These are phyloP conservation scores for Rhizomucor pusillus DNA, from an alignment of 371 early-diverging fungal genomes.

Conservation along the genomic window DNA sequence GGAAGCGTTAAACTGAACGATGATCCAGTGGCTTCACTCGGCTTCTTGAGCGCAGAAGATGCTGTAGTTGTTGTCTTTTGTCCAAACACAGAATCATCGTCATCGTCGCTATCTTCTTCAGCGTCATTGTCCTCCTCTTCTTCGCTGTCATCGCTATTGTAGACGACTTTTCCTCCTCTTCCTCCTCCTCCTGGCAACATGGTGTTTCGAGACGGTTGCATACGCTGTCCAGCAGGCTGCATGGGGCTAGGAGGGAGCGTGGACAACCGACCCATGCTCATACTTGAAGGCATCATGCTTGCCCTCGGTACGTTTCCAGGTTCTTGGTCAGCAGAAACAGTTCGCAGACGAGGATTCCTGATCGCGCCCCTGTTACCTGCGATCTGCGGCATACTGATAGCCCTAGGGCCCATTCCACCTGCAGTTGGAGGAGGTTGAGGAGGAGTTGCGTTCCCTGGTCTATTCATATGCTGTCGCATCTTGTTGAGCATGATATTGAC, in stretches of 20 bases:
- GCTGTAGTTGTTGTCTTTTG: conserved; percentile 5
- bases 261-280: conserved; percentile 1
- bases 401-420: conserved; percentile 14
- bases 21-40: background rate
- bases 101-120: conserved; percentile 23
- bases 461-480: conserved; percentile 5
- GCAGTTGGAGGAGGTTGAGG: background rate
- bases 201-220: no score
- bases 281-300: conserved; percentile 9
- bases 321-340: conserved; percentile 10
- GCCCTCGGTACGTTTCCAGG: background rate
- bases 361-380: background rate
- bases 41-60: conserved; percentile 5
- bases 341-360: conserved; percentile 8
- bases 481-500: conserved; percentile 22
- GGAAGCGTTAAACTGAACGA: background rate
- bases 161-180: conserved; percentile 18
- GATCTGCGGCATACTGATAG: conserved; percentile 17
- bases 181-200: conserved; percentile 5
- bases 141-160: conserved; percentile 42
- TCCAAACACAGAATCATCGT: conserved; percentile 25
- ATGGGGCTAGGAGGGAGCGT: conserved; percentile 2
- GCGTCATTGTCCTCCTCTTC: conserved; percentile 28
- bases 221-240: background rate
- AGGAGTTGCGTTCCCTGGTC: background rate